Evolutionary conservation across 1,284 basidiomycete species (phyloP), one percentile per base, ranked within the genome.

Genomic region (Marasmius fiardii): DNA sequence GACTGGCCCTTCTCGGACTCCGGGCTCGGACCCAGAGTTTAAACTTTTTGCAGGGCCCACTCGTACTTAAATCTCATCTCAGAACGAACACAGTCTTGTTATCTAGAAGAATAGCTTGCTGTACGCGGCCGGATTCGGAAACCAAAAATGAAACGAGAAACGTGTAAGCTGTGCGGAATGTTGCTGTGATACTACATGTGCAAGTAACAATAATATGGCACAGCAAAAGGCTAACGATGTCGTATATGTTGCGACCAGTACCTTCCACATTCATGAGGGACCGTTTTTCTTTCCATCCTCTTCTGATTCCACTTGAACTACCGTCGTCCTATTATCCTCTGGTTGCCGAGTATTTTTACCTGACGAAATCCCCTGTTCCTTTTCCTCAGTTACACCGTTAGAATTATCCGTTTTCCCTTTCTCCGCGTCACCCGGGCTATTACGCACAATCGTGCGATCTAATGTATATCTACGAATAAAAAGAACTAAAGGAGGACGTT

Each of bases 381-480:
- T 8, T 16, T 18, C 24, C 3, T n/a, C 6, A n/a, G 12, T 33
- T 11, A 8, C 47, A 52, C 51, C n/a, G 6, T 35, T 50, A 10
- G 55, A 60, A 7, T 56, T 57, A 51, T 59, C 45, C 34, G 56
- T 50, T 43, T 50, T 43, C 4, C 65, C 64, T 31, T 63, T 65
- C 24, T 60, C 59, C 24, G 66, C 69, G 33, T 62, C 64, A 18
- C 62, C 63, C n/a, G n/a, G n/a, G n/a, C n/a, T n/a, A n/a, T 71
- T 75, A 28, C 70, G 75, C 26, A 86, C 73, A 11, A 78, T 70
- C 20, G 72, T 76, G n/a, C 85, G 78, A 57, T 82, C 72, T 18
- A 90, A 74, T n/a, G 83, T 78, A 67, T 90, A 90, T 43, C 71
- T 71, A 43, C 81, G 75, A 33, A 90, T 55, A 65, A 87, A 83